Evolutionary conservation across 2,329 filamentous ascomycete species (phyloP).

Genomic region (Ascocoryne sarcoides): DNA sequence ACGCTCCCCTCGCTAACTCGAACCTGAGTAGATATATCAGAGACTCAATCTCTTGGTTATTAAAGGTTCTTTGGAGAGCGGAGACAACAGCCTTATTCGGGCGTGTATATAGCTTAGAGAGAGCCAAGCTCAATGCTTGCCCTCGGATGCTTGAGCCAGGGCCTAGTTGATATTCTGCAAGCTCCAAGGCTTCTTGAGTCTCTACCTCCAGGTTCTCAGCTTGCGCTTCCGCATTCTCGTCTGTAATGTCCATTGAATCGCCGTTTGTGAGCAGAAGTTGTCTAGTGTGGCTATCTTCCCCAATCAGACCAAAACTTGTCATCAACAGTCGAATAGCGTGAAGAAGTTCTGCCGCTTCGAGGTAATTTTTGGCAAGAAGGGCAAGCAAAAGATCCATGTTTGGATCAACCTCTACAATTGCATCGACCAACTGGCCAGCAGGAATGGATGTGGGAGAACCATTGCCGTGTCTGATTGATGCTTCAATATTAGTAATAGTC

Average conservation of each 20-base stretch:
- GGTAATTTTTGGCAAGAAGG: slow-evolving; percentile 55
- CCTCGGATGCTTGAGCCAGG: slow-evolving; percentile 55
- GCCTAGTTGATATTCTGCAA: slow-evolving; percentile 59
- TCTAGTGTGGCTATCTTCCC: slow-evolving; percentile 17
- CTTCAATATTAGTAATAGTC: slow-evolving; percentile 48
- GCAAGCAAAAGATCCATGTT: slow-evolving; percentile 58
- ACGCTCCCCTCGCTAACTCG: slow-evolving; percentile 65
- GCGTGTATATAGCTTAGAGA: slow-evolving; percentile 61
- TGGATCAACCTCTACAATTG: slow-evolving; percentile 57
- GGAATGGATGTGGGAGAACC: slow-evolving; percentile 33
- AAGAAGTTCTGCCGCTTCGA: slow-evolving; percentile 58
- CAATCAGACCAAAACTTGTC: slow-evolving; percentile 54
- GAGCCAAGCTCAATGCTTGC: slow-evolving; percentile 56
- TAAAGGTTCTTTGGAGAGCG: slow-evolving; percentile 54
- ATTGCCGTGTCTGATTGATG: slow-evolving; percentile 43
- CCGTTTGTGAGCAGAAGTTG: slow-evolving; percentile 23
- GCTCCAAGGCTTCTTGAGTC: slow-evolving; percentile 55
- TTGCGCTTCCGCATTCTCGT: slow-evolving; percentile 30
- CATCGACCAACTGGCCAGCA: slow-evolving; percentile 52
- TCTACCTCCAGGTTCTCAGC: slow-evolving; percentile 45
- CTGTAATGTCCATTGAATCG: slow-evolving; percentile 3
- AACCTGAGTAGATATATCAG: slow-evolving; percentile 65
- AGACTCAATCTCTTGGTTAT: slow-evolving; percentile 59
- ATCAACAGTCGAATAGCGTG: slow-evolving; percentile 58
- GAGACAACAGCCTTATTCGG: slow-evolving; percentile 51